Evolutionary conservation across 768 basidiomycete species (phyloP), one percentile per base, ranked within the genome.

Genomic region (Mrakia blollopis): DNA sequence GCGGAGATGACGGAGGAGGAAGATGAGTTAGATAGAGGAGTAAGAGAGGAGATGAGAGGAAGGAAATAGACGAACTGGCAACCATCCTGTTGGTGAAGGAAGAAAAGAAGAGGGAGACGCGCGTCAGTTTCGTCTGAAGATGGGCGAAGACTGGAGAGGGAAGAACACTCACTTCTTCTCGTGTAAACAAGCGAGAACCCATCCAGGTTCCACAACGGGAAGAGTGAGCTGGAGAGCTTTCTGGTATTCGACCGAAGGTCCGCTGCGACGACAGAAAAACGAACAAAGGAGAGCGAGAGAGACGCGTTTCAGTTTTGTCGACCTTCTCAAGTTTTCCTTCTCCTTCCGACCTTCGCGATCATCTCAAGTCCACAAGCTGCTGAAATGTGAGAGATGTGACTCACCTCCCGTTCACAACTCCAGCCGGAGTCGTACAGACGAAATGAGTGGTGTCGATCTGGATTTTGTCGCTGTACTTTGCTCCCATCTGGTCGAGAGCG

Each of bases 381-480:
- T 30, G 11, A 73, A 73, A 23, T 8, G 60, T 32, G 4, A 14
- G 30, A 28, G 16, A 44, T 4, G 28, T 3, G 28, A 73, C 44
- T 68, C 54, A 35, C 76, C 54, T 70, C 5, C 60, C 44, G 37
- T 65, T 70, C 0, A 89, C 88, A 0, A 89, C 90, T 14, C 89
- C 87, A 2, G 83, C 91, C 3, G 94, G 93, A 0, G 92, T 93
- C 25, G 94, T 96, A 82, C 94, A 96, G 60, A 98, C 94, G 80
- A 97, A 99, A 83, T 99, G 96, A 0, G 95, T 98, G 14, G 96
- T 98, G 82, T 99, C 96, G 76, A 98, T 95, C 85, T 95, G 92
- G 57, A 99, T 94, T 81, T 89, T 91, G 79, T 95, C 91, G 81
- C 90, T 92, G 90, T 91, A 94, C 79, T 91, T 91, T 0, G 93